Conservation (phyloP, 768 basidiomycete genomes). For the Podaxis carcinomalis region DNA sequence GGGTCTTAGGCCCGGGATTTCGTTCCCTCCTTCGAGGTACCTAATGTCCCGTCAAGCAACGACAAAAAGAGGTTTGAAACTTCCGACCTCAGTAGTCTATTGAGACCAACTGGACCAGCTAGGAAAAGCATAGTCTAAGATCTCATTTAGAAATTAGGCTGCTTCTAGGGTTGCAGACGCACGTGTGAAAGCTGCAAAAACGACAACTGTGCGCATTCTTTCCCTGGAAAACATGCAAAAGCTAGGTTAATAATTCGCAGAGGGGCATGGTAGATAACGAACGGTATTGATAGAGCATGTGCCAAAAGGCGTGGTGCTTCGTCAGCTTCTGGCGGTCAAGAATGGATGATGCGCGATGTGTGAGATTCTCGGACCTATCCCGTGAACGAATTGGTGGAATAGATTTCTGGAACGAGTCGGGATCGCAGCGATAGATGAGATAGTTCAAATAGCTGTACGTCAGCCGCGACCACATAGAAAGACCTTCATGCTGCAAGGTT, state of each 20-base stretch:
- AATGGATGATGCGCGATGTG: not conserved
- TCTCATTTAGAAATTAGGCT: slow-evolving; percentile 20
- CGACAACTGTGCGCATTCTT: not conserved
- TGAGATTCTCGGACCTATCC: slow-evolving; percentile 31
- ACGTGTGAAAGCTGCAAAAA: slow-evolving; percentile 11
- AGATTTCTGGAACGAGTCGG: slow-evolving; percentile 47
- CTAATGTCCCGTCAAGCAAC: slow-evolving; percentile 21
- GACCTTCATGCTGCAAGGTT: slow-evolving; percentile 21
- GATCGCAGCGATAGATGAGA: slow-evolving; percentile 38
- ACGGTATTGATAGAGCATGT: not conserved
- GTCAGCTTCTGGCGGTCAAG: not conserved
- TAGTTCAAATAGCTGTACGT: slow-evolving; percentile 54
- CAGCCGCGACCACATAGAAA: slow-evolving; percentile 37
- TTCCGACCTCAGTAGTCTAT: slow-evolving; percentile 27
- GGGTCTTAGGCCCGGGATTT: slow-evolving; percentile 46
- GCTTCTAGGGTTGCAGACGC: slow-evolving; percentile 22
- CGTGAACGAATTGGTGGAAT: slow-evolving; percentile 62
- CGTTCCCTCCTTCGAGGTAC: slow-evolving; percentile 53
- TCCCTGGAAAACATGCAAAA: not conserved
- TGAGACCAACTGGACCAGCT: slow-evolving; percentile 36
- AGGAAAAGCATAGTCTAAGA: slow-evolving; percentile 22
- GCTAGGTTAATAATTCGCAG: too few relatives aligned
- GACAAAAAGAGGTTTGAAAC: slow-evolving; percentile 16
- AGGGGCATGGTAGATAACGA: not conserved
- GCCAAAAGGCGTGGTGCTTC: not conserved